Percentiles rank a stretch among this genome's conserved stretches.
phyloP scores from a whole-genome alignment of 1,284 basidiomycete species.

The Ustilago nuda region DNA sequence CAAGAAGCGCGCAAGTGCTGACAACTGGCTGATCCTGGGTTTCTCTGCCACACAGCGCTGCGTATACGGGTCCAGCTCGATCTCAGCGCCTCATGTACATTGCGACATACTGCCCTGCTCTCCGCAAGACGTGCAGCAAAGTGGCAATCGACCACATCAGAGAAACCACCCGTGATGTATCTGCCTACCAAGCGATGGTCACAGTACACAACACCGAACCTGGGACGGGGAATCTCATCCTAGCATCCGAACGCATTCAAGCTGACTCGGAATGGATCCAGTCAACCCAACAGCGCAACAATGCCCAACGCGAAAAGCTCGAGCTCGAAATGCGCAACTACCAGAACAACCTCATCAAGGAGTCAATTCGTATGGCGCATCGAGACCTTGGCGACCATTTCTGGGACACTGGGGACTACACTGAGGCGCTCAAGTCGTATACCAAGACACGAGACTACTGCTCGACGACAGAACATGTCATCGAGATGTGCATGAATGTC shows the following conservation, averaged over 20 bases:
- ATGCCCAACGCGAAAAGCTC: conserved; percentile 78
- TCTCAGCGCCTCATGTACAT: conserved; percentile 50
- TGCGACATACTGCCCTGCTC: conserved; percentile 39
- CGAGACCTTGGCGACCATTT: conserved; percentile 83
- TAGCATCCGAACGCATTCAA: conserved; percentile 29
- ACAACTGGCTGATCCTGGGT: background rate
- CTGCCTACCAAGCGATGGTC: conserved; percentile 38
- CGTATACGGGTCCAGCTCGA: conserved; percentile 38
- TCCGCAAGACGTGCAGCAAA: conserved; percentile 42
- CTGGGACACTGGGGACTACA: conserved; percentile 78
- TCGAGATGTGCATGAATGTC: conserved; percentile 75
- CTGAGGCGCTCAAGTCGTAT: conserved; percentile 79
- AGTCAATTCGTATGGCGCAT: conserved; percentile 90
- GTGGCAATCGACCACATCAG: conserved; percentile 48
- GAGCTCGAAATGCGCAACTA: conserved; percentile 91
- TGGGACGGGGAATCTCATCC: conserved; percentile 20
- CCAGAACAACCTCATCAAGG: conserved; percentile 90
- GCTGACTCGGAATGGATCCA: conserved; percentile 76
- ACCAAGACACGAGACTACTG: conserved; percentile 87
- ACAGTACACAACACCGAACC: conserved; percentile 52
- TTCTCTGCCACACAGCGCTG: conserved; percentile 2
- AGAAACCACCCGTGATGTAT: conserved; percentile 36
- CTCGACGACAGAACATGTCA: conserved; percentile 82
- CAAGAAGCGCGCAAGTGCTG: background rate
- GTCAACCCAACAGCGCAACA: conserved; percentile 75